These are phyloP conservation scores for Phaffia australis DNA, from an alignment of 768 basidiomycete genomes.

Conservation along the genomic window DNA sequence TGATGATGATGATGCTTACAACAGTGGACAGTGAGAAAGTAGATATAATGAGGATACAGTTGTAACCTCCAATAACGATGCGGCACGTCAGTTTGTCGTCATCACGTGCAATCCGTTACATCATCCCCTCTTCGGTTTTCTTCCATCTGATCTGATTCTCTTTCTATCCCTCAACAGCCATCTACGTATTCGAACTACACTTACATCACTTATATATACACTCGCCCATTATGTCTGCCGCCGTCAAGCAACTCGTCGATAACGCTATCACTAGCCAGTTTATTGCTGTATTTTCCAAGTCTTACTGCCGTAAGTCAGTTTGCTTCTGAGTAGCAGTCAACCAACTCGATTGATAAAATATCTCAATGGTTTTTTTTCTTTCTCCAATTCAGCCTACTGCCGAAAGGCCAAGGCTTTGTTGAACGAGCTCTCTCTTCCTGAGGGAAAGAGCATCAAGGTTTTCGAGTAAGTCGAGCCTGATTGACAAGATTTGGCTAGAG, in stretches of 20 bases:
- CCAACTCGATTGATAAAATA: background rate
- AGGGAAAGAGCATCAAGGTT: conserved; percentile 30
- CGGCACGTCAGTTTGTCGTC: background rate
- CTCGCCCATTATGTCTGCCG: conserved; percentile 5
- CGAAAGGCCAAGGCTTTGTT: conserved; percentile 46
- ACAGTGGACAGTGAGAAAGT: background rate
- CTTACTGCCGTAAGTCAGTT: background rate
- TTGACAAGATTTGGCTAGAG: too few species aligned
- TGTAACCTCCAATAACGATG: background rate
- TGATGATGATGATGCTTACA: too few species aligned
- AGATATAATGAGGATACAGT: conserved; percentile 6
- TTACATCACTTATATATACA: background rate
- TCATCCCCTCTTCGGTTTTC: background rate
- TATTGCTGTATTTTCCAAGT: conserved; percentile 54
- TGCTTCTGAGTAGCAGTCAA: background rate
- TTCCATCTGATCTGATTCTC: background rate
- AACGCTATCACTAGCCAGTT: conserved; percentile 45
- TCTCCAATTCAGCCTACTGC: conserved; percentile 39
- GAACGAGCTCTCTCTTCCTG: conserved; percentile 26
- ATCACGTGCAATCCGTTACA: conserved; percentile 2
- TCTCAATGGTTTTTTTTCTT: background rate
- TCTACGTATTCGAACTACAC: too few species aligned
- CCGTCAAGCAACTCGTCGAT: conserved; percentile 34
- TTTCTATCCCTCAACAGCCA: background rate
- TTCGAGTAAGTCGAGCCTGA: conserved; percentile 27